phyloP scores from a whole-genome alignment of 2,329 filamentous ascomycete species.

The Phoma herbarum region DNA sequence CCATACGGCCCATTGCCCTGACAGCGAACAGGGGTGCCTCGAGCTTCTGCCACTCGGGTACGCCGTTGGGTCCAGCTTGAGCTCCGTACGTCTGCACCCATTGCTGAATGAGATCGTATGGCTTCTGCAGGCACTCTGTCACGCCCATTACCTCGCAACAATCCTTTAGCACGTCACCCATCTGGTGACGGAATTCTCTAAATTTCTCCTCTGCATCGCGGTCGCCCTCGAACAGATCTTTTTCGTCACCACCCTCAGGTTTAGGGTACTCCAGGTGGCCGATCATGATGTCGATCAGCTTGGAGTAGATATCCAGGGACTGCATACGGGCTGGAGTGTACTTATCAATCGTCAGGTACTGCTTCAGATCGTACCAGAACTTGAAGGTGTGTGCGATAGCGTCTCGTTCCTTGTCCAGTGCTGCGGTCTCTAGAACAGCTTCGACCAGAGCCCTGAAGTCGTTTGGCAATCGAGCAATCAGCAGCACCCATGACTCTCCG shows the following conservation, averaged over 20 bases:
- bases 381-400: conserved; percentile 93
- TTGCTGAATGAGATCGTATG: conserved; percentile 81
- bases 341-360: conserved; percentile 89
- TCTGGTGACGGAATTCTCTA: conserved; percentile 92
- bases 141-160: conserved; percentile 96
- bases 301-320: conserved; percentile 82
- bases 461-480: conserved; percentile 82
- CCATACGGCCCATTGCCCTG: conserved; percentile 96
- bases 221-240: conserved; percentile 93
- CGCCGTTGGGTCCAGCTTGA: conserved; percentile 75
- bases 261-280: conserved; percentile 87
- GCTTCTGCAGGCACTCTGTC: conserved; percentile 87
- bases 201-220: conserved; percentile 97
- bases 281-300: conserved; percentile 91
- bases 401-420: conserved; percentile 86
- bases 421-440: conserved; percentile 88
- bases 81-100: conserved; percentile 87
- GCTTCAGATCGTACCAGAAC: conserved; percentile 99
- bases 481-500: conserved; percentile 91
- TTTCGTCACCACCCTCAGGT: conserved; percentile 75
- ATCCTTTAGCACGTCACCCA: conserved; percentile 98
- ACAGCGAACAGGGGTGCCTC: conserved; percentile 95
- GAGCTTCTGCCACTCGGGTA: conserved; percentile 95
- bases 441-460: conserved; percentile 89
- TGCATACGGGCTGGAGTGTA: conserved; percentile 84